These are phyloP conservation scores for Saccharomyces mikatae DNA, from an alignment of 805 yeast species.

Conservation along the genomic window DNA sequence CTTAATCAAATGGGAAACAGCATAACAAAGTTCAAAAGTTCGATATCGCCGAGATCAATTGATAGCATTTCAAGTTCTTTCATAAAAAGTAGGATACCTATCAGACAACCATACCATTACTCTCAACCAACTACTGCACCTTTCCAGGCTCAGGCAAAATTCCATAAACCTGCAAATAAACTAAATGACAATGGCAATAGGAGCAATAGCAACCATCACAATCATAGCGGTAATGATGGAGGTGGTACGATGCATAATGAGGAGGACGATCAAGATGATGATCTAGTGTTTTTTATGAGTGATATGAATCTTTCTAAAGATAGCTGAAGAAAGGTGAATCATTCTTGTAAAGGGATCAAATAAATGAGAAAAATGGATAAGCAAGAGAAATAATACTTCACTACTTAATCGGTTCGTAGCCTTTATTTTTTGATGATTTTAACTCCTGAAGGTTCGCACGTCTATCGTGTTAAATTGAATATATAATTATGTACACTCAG, in stretches of 20 bases:
- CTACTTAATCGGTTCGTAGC: not conserved
- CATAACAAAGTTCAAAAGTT: slow-evolving; percentile 5
- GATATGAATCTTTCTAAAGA: slow-evolving; percentile 48
- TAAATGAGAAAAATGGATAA: not conserved
- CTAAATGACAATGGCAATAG: slow-evolving; percentile 7
- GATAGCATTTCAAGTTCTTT: slow-evolving; percentile 25
- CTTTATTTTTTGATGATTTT: not conserved
- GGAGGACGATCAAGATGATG: slow-evolving; percentile 51
- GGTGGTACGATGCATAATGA: slow-evolving; percentile 1
- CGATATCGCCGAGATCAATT: slow-evolving; percentile 23
- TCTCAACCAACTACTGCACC: slow-evolving; percentile 29
- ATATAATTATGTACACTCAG: not conserved
- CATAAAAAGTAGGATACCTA: slow-evolving; percentile 18
- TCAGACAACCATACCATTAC: slow-evolving; percentile 22
- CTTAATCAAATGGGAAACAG: slow-evolving; percentile 6
- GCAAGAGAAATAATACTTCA: not conserved
- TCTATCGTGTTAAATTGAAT: not conserved
- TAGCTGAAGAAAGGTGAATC: not conserved
- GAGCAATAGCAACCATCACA: not conserved
- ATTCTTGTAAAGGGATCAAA: not conserved
- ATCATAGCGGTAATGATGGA: not conserved
- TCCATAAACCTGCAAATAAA: slow-evolving; percentile 25
- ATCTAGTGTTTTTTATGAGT: slow-evolving; percentile 62
- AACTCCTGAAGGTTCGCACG: not conserved
- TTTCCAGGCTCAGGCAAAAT: slow-evolving; percentile 28